These are phyloP conservation scores for Dactylorhiza incarnata DNA, from an alignment of 106 monocot genomes.

Conservation along the genomic window DNA sequence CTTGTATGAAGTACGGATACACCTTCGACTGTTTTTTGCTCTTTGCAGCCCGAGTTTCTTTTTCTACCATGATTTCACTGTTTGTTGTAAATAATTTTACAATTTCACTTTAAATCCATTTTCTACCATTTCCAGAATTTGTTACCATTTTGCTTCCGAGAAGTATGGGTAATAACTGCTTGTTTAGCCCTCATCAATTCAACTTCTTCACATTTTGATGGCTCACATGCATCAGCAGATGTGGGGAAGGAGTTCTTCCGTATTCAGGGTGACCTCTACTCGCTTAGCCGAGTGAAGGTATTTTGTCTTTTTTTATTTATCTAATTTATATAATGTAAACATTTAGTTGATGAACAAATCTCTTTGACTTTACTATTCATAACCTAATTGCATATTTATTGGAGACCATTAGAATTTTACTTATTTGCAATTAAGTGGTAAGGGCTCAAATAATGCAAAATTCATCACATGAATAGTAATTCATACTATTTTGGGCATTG, in stretches of 20 bases:
- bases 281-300: slow-evolving; percentile 86
- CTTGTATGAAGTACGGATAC: slow-evolving; percentile 64
- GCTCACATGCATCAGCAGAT: slow-evolving; percentile 46
- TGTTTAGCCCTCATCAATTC: slow-evolving; percentile 71
- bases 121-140: slow-evolving; percentile 41
- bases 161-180: slow-evolving; percentile 94
- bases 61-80: background rate
- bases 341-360: background rate
- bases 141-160: slow-evolving; percentile 91
- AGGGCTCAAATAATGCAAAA: background rate
- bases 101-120: background rate
- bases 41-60: background rate
- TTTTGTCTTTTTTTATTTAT: slow-evolving; percentile 1
- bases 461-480: background rate
- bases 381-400: background rate
- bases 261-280: slow-evolving; percentile 93
- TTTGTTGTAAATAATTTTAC: background rate
- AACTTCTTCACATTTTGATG: slow-evolving; percentile 45
- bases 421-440: background rate
- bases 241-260: slow-evolving; percentile 78
- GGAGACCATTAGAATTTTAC: background rate
- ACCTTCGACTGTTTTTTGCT: background rate
- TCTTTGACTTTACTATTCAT: background rate
- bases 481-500: background rate
- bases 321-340: background rate